These are phyloP conservation scores for Trichopus zeylanicus DNA, from an alignment of 116 monocot species.

Conservation along the genomic window DNA sequence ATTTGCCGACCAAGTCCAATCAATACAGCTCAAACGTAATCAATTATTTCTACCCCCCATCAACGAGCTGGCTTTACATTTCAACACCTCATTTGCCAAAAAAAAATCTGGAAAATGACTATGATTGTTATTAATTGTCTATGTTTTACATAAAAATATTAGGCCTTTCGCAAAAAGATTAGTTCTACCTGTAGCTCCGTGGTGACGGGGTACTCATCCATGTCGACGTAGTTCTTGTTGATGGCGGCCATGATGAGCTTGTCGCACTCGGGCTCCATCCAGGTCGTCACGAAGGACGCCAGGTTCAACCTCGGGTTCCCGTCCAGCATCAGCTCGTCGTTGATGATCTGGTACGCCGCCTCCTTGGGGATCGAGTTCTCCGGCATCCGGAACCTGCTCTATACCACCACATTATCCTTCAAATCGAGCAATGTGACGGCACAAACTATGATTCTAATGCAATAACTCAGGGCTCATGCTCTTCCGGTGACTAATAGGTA, in stretches of 20 bases:
- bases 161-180: background rate
- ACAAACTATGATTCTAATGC: no score
- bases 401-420: background rate
- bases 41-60: no score
- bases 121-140: no score
- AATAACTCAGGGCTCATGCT: no score
- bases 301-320: constrained; percentile 52
- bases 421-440: no score
- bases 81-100: no score
- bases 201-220: constrained; percentile 61
- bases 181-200: constrained; percentile 39
- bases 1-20: no score
- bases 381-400: constrained; percentile 36
- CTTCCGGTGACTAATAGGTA: no score
- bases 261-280: constrained; percentile 76
- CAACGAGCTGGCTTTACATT: no score
- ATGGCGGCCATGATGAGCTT: constrained; percentile 35
- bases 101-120: no score
- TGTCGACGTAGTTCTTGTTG: constrained; percentile 62
- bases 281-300: constrained; percentile 49
- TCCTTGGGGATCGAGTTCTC: constrained; percentile 38
- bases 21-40: no score
- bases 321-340: constrained; percentile 51
- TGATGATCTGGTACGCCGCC: constrained; percentile 58
- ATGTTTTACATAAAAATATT: no score